phyloP scores from a whole-genome alignment of 2,329 filamentous ascomycete genomes.

The Fusarium cicatricum region DNA sequence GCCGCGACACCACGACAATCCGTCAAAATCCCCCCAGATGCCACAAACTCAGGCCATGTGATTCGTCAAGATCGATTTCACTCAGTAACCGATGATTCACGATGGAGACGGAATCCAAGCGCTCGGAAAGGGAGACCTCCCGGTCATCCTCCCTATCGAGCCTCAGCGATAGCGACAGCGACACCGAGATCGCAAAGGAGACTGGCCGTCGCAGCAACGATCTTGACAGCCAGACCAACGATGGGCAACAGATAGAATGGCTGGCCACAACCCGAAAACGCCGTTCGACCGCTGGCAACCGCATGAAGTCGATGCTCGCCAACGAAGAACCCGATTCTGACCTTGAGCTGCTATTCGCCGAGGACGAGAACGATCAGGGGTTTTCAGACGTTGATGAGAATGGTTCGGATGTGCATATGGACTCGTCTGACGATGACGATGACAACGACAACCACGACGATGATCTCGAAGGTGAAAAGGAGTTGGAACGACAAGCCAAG shows the following conservation, averaged over 20 bases:
- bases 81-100: constrained; percentile 21
- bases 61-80: constrained; percentile 8
- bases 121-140: constrained; percentile 47
- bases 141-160: constrained; percentile 43
- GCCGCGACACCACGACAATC: constrained; percentile 9
- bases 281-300: constrained; percentile 84
- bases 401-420: constrained; percentile 82
- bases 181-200: constrained; percentile 39
- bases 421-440: constrained; percentile 84
- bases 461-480: constrained; percentile 86
- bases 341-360: constrained; percentile 78
- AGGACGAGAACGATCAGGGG: constrained; percentile 73
- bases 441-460: constrained; percentile 70
- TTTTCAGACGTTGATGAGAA: constrained; percentile 74
- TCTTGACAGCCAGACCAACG: constrained; percentile 49
- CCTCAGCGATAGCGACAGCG: constrained; percentile 44
- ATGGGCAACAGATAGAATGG: constrained; percentile 64
- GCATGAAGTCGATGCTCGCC: constrained; percentile 80
- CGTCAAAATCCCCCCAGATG: constrained; percentile 5
- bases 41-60: constrained; percentile 29
- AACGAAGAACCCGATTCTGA: constrained; percentile 75
- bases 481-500: constrained; percentile 79
- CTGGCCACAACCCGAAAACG: constrained; percentile 77
- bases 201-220: constrained; percentile 43
- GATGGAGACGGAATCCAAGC: constrained; percentile 44